Conservation (phyloP, 2,329 filamentous ascomycete species). For the Akanthomyces dipterigenus region DNA sequence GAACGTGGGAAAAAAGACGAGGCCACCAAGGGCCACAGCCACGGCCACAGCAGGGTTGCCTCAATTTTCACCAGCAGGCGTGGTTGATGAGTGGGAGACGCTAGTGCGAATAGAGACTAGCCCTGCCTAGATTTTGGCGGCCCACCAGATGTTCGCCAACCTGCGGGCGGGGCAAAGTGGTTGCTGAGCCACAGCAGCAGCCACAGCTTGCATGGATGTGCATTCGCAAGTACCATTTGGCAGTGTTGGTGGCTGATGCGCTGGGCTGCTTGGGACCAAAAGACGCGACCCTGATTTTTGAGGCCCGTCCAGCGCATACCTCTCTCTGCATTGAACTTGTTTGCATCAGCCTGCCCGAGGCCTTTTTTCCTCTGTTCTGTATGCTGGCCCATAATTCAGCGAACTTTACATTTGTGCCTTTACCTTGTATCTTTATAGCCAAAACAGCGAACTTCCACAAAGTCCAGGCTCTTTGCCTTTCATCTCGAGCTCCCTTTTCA, state of each 20-base stretch:
- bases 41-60: constrained; percentile 26
- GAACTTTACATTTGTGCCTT: neutral
- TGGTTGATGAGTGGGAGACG: constrained; percentile 32
- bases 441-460: neutral
- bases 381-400: neutral
- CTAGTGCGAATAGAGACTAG: constrained; percentile 24
- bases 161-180: neutral
- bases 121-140: neutral
- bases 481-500: neutral
- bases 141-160: neutral
- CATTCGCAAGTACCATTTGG: no score
- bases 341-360: neutral
- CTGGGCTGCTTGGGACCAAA: neutral
- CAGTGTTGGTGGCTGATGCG: no score
- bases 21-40: constrained; percentile 17
- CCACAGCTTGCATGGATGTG: no score
- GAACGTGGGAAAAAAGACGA: constrained; percentile 29
- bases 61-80: constrained; percentile 35
- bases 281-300: constrained; percentile 7
- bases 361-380: neutral
- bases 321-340: neutral
- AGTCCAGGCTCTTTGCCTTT: neutral
- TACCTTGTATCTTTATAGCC: neutral
- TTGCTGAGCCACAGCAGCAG: constrained; percentile 3
- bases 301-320: neutral